Evolutionary conservation across 2,329 filamentous ascomycete genomes (phyloP), one percentile per base, ranked within the genome.

Genomic region (Talaromyces sp.): DNA sequence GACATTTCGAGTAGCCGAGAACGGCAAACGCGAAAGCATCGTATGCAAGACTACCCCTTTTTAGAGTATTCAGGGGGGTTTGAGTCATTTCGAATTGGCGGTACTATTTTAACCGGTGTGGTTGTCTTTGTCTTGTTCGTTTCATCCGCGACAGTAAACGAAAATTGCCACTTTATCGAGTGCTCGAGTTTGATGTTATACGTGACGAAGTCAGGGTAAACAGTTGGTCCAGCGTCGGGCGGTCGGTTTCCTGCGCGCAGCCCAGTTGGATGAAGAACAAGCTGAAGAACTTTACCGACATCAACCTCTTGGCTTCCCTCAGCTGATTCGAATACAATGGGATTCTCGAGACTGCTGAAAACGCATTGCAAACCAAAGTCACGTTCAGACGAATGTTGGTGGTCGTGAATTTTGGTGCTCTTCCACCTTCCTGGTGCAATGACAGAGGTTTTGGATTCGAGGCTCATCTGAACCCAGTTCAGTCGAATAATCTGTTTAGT

Each of bases 181-280:
- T 67, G 61, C 7, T 11, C 26, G 32, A 60, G 64, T 27, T 54
- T 46, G 21, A 68, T 65, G 49, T 63, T 66, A 27, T 63, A 65
- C 1, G 65, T 66, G 24, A 58, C 26, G 24, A 67, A 64, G 58
- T 64, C 62, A 9, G 65, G 66, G n/a, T 58, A 58, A 21, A 64
- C 38, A 4, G 19, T 8, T 4, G 2, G 11, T 5, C 38, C 26
- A 10, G 38, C 11, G 14, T 5, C 17, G 11, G 59, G 35, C 24
- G 19, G 41, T 11, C 17, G 38, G 2, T 53, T 56, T 24, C 57
- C 58, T 31, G 61, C 56, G 11, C 49, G 35, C 3, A 66, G 13
- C 21, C 63, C 62, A 10, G 51, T 1, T 1, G 63, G 26, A n/a
- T 43, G 51, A 32, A 68, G 59, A 31, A 60, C 43, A 50, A 67